These are phyloP conservation scores for Trypanosoma conorhini DNA, from an alignment of 208 protist species.

Conservation along the genomic window DNA sequence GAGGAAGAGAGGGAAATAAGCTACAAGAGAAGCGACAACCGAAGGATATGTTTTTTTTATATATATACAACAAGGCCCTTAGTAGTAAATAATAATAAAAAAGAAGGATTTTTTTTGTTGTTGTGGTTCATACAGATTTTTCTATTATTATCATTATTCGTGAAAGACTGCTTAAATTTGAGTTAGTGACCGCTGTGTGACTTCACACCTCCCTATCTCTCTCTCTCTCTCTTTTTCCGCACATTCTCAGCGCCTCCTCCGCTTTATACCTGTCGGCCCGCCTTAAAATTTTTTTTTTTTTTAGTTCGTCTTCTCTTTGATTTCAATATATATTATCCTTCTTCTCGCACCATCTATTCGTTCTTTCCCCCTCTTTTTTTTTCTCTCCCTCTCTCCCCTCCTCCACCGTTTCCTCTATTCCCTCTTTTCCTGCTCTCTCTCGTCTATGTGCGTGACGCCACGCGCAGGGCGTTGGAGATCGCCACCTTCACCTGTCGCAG, in stretches of 20 bases:
- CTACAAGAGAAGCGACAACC: not conserved
- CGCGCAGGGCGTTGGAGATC: constrained; percentile 73
- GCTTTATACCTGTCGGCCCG: not conserved
- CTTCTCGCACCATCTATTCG: not conserved
- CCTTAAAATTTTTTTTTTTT: not conserved
- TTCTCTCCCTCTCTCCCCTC: not conserved
- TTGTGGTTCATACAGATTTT: no score
- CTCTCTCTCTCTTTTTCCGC: not conserved
- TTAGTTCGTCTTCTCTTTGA: not conserved
- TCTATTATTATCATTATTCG: not conserved
- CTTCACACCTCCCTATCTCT: not conserved
- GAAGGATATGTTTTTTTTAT: not conserved
- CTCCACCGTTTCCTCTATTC: not conserved
- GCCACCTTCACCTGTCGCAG: constrained; percentile 76
- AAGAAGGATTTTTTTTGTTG: not conserved
- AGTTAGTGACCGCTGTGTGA: not conserved
- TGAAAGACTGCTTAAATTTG: not conserved
- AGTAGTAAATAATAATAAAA: not conserved
- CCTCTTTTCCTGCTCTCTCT: constrained; percentile 22
- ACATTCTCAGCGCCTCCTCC: not conserved
- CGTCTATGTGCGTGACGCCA: constrained; percentile 24
- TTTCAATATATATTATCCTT: not conserved
- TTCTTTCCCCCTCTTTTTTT: not conserved
- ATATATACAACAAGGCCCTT: not conserved
- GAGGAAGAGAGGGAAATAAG: not conserved